A percentile compares a stretch with the other conserved stretches of the same genome.
Conservation (phyloP, 225 moss, liverwort and hornwort species). For the Straminergon stramineum region DNA sequence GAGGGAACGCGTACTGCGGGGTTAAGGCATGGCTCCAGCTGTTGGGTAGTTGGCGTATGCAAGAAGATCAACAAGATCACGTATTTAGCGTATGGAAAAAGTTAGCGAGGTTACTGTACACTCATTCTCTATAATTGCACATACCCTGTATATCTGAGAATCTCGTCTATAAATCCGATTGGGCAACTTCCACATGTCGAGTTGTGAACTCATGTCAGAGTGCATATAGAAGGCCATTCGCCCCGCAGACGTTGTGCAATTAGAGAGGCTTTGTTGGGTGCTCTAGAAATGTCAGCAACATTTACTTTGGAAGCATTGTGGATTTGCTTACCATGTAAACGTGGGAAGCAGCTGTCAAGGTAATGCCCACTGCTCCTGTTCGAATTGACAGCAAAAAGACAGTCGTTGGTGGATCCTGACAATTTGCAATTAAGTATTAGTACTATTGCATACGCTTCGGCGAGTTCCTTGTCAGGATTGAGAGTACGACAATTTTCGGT, state of each 20-base stretch:
- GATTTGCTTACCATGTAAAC: conserved; percentile 76
- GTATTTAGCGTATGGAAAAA: conserved; percentile 1
- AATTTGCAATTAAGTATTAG: conserved; percentile 1
- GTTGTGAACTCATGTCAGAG: background rate
- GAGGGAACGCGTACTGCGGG: conserved; percentile 65
- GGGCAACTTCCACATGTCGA: background rate
- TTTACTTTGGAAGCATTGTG: background rate
- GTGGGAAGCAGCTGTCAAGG: conserved; percentile 96
- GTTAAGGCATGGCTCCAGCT: conserved; percentile 99
- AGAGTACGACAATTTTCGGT: background rate
- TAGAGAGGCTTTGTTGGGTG: background rate
- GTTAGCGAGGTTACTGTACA: background rate
- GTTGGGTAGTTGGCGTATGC: conserved; percentile 21
- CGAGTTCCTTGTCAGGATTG: background rate
- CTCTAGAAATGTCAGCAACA: background rate
- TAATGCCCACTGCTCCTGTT: conserved; percentile 98
- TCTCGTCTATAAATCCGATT: background rate
- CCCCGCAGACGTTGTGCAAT: background rate
- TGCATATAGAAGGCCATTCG: background rate
- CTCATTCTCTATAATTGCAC: background rate
- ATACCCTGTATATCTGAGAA: background rate
- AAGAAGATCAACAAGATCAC: conserved; percentile 12
- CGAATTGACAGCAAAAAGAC: conserved; percentile 93
- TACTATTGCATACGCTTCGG: background rate
- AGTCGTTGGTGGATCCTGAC: conserved; percentile 98